Evolutionary conservation across 805 yeast genomes (phyloP).

Genomic region (Schizosaccharomyces lindneri): DNA sequence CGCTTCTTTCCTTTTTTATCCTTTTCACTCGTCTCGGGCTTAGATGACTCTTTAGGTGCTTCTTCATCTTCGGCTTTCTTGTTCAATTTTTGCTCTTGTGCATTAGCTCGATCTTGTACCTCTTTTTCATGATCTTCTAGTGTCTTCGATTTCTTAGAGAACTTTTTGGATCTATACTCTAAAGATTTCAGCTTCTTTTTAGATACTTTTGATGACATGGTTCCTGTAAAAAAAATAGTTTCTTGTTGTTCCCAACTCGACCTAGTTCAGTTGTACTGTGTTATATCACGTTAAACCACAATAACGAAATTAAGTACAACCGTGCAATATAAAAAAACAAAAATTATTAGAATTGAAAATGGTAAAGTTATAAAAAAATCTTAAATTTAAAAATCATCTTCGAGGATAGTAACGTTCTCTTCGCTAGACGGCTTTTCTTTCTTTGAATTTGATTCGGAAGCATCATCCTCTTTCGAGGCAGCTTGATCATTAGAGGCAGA

Average conservation of each 20-base stretch:
- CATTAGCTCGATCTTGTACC: neutral
- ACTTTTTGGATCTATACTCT: slow-evolving; percentile 3
- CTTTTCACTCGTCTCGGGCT: neutral
- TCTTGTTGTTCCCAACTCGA: too few relatives aligned
- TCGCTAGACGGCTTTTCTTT: too few relatives aligned
- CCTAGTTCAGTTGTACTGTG: too few relatives aligned
- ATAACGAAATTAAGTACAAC: too few relatives aligned
- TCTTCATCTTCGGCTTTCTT: neutral
- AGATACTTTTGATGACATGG: slow-evolving; percentile 8
- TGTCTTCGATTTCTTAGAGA: slow-evolving; percentile 4
- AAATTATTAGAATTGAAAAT: too few relatives aligned
- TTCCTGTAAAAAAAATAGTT: too few relatives aligned
- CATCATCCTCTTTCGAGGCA: too few relatives aligned
- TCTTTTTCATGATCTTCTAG: neutral
- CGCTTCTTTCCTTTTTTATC: neutral
- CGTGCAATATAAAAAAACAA: too few relatives aligned
- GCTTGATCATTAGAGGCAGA: too few relatives aligned
- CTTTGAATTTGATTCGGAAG: too few relatives aligned
- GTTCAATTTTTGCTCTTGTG: neutral
- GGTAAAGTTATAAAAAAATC: too few relatives aligned
- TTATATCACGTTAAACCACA: too few relatives aligned
- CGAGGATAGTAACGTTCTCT: neutral
- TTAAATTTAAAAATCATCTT: neutral
- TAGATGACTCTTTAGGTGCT: neutral
- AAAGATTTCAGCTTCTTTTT: slow-evolving; percentile 13